Evolutionary conservation across 495 filamentous ascomycete species (phyloP).

Genomic region (Xylaria acuta): DNA sequence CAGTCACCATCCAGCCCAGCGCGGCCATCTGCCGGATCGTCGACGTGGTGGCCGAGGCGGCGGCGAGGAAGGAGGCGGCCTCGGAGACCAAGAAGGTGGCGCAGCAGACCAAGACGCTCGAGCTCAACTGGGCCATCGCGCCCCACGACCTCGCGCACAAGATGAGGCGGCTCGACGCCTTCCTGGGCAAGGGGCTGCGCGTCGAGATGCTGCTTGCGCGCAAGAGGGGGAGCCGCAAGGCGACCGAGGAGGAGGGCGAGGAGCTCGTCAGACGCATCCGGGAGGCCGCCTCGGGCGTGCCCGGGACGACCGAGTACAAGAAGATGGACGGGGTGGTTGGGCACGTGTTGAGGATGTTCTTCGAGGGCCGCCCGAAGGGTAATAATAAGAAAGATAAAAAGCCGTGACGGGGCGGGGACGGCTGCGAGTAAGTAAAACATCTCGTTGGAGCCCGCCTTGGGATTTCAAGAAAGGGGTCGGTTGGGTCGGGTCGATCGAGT

Average conservation of each 20-base stretch:
- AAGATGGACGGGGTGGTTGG: constrained; percentile 47
- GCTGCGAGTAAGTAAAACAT: too few relatives aligned
- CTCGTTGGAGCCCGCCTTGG: background rate
- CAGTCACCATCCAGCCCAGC: background rate
- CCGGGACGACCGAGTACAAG: constrained; percentile 48
- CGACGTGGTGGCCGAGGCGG: constrained; percentile 48
- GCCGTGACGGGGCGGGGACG: background rate
- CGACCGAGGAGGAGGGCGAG: constrained; percentile 44
- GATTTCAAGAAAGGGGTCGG: too few relatives aligned
- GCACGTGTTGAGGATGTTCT: constrained; percentile 39
- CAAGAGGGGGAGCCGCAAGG: constrained; percentile 42
- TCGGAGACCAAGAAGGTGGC: constrained; percentile 33
- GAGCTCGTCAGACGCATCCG: constrained; percentile 41
- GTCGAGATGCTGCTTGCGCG: constrained; percentile 67
- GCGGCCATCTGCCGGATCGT: constrained; percentile 72
- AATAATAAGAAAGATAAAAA: background rate
- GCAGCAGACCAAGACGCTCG: constrained; percentile 67
- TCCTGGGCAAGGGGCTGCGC: constrained; percentile 66
- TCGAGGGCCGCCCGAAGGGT: constrained; percentile 42
- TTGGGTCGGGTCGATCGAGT: background rate
- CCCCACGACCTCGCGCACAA: constrained; percentile 68
- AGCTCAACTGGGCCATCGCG: constrained; percentile 85
- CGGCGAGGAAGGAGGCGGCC: constrained; percentile 33
- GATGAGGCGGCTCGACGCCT: constrained; percentile 63
- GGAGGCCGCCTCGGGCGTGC: constrained; percentile 36